A percentile compares a stretch with the other conserved stretches of the same genome.
phyloP scores from a whole-genome alignment of 345 rosid species.

The Angophora floribunda region DNA sequence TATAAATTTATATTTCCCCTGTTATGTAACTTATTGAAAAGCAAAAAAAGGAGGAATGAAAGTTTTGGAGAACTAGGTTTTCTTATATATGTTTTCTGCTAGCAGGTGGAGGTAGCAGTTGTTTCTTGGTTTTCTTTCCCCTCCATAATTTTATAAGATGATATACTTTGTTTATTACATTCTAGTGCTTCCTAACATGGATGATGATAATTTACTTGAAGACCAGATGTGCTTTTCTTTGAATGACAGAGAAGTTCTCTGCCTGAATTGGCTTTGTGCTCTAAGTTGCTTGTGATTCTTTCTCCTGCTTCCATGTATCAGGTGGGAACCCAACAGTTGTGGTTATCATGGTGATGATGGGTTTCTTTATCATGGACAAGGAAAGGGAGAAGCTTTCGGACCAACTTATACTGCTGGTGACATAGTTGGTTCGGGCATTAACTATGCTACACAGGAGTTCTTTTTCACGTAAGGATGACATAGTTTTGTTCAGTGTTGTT shows the following conservation, averaged over 20 bases:
- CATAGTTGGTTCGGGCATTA: conserved; percentile 89
- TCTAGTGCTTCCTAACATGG: not conserved
- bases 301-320: conserved; percentile 8
- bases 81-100: not conserved
- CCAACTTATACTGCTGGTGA: conserved; percentile 73
- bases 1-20: not conserved
- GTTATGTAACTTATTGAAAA: not conserved
- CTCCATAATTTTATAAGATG: not conserved
- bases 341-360: conserved; percentile 99
- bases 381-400: conserved; percentile 74
- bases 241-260: not conserved
- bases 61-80: not conserved
- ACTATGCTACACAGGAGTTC: conserved; percentile 73
- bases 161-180: not conserved
- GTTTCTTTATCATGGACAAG: conserved; percentile 57
- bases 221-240: not conserved
- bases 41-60: not conserved
- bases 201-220: not conserved
- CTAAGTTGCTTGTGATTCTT: not conserved
- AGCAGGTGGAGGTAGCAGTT: not conserved
- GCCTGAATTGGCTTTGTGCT: not conserved
- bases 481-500: not conserved
- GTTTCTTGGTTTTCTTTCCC: not conserved
- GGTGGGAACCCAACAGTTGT: conserved; percentile 95
- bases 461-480: conserved; percentile 86